phyloP scores from a whole-genome alignment of 2,329 filamentous ascomycete genomes.

The Phyllosticta citribraziliensis region DNA sequence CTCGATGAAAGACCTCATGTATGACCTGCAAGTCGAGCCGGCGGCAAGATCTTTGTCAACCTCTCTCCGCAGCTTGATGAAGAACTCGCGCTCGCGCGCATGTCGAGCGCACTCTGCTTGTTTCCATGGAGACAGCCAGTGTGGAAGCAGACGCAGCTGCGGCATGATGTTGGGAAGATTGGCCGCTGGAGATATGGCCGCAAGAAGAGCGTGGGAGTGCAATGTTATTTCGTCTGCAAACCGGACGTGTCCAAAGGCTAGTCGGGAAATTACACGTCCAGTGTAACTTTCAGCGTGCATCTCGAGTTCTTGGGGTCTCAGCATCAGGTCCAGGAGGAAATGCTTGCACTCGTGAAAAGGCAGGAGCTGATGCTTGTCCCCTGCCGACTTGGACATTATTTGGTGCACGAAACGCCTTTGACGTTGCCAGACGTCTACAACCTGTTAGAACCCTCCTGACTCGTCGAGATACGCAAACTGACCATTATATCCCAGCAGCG shows the following conservation, averaged over 20 bases:
- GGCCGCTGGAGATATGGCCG: conserved; percentile 6
- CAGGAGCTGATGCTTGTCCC: not conserved
- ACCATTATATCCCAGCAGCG: conserved; percentile 8
- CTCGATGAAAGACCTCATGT: conserved; percentile 1
- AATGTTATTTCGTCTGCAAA: not conserved
- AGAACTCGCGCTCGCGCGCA: conserved; percentile 6
- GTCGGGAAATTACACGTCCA: conserved; percentile 3
- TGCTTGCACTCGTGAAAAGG: conserved; percentile 5
- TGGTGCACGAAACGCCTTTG: conserved; percentile 7
- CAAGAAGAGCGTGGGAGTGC: conserved; percentile 2
- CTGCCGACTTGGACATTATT: not conserved
- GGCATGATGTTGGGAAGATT: conserved; percentile 8
- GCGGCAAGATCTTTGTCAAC: not conserved
- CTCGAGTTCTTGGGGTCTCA: not conserved
- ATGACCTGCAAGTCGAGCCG: not conserved
- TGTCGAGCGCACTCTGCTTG: not conserved
- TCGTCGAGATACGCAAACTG: not conserved
- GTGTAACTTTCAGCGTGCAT: conserved; percentile 3
- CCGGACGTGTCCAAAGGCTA: not conserved
- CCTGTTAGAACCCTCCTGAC: not conserved
- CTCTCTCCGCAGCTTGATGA: not conserved
- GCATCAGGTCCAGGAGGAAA: conserved; percentile 2
- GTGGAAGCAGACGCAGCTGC: conserved; percentile 1
- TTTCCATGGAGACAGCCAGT: conserved; percentile 8
- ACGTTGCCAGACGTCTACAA: conserved; percentile 5